Evolutionary conservation across 768 basidiomycete genomes (phyloP).

Genomic region (Boletus tylopilopsis): DNA sequence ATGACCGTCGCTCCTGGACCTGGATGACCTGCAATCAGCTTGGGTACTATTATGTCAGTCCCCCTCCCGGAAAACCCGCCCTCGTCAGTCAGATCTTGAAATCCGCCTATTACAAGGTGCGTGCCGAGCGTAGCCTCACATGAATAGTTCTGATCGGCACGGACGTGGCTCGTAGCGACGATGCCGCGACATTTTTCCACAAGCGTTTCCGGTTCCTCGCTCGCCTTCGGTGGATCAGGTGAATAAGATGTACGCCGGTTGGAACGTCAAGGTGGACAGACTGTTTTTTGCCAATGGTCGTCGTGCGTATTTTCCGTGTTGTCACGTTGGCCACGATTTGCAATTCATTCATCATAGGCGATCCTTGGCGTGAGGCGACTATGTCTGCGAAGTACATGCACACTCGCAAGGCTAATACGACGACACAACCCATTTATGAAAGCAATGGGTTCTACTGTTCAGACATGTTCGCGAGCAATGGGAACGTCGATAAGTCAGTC

Average conservation of each 20-base stretch:
- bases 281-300: no score
- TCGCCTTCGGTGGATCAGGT: conserved; percentile 40
- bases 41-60: conserved; percentile 45
- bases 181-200: conserved; percentile 65
- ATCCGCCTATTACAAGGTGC: conserved; percentile 27
- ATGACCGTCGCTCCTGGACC: conserved; percentile 58
- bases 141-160: no score
- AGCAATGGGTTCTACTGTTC: conserved; percentile 69
- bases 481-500: conserved; percentile 47
- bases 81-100: conserved; percentile 32
- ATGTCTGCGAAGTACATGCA: conserved; percentile 51
- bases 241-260: conserved; percentile 55
- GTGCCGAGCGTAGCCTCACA: neutral
- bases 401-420: conserved; percentile 46
- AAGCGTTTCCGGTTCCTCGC: conserved; percentile 47
- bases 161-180: conserved; percentile 47
- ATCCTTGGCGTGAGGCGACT: conserved; percentile 71
- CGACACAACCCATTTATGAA: conserved; percentile 53
- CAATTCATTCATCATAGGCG: conserved; percentile 50
- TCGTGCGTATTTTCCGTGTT: no score
- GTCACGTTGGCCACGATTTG: no score
- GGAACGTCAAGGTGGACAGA: conserved; percentile 52
- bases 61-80: conserved; percentile 34
- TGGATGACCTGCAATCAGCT: conserved; percentile 77
- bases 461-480: conserved; percentile 46